Conservation (phyloP, 2,329 filamentous ascomycete species). For the Leptographium procerum region DNA sequence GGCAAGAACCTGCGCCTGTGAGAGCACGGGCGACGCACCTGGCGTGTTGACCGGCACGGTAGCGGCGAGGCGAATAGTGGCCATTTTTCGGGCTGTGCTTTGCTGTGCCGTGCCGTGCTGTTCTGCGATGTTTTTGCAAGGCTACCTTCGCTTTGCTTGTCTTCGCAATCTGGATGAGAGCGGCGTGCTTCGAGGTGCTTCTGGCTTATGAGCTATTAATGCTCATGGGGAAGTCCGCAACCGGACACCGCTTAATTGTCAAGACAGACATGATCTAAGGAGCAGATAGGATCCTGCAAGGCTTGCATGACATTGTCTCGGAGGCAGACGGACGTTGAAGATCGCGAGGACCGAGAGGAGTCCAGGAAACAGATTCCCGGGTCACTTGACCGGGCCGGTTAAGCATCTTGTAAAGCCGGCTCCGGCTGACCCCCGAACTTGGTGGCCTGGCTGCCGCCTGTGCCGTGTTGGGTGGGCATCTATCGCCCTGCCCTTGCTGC, state of each 20-base stretch:
- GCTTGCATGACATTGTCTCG: not conserved
- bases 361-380: not conserved
- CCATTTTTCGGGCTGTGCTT: conserved; percentile 17
- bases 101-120: too few relatives aligned
- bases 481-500: not conserved
- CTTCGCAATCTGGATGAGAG: too few relatives aligned
- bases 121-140: not conserved
- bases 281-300: not conserved
- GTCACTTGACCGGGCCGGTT: too few relatives aligned
- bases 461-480: not conserved
- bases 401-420: not conserved
- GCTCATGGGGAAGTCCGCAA: not conserved
- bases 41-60: conserved; percentile 22
- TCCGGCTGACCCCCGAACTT: not conserved
- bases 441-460: not conserved
- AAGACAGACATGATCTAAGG: not conserved
- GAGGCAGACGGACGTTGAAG: not conserved
- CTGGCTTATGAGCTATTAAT: not conserved
- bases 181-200: not conserved
- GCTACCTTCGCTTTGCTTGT: too few relatives aligned
- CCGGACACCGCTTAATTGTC: not conserved
- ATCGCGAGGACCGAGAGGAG: too few relatives aligned
- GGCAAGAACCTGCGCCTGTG: conserved; percentile 20
- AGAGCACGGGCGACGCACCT: conserved; percentile 17
- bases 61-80: conserved; percentile 18